Evolutionary conservation across 306 rosid species (phyloP), one percentile per base, ranked within the genome.

Genomic region (Betula pendula): DNA sequence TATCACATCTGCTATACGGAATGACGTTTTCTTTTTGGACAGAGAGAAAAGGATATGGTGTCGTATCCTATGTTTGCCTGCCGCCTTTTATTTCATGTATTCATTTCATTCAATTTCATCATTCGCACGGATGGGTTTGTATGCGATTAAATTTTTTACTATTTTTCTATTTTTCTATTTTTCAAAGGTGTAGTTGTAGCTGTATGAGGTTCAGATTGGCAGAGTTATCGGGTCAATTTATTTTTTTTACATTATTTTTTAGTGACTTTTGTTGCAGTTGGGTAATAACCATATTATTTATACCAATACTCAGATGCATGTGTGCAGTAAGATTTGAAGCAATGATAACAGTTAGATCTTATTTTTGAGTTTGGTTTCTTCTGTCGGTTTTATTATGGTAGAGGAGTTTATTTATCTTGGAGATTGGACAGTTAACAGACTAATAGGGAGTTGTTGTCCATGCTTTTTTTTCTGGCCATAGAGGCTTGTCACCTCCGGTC

Each of bases 101-200:
- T 70, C n/a, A 75, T 87, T 75, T 81, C 71, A 59, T 73, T 72
- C n/a, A n/a, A n/a, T 68, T 82, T n/a, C n/a, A n/a, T n/a, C n/a
- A n/a, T n/a, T n/a, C 48, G 90, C 95, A 90, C 89, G 96, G 96
- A 81, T 81, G 96, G 81, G 87, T 77, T 86, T n/a, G n/a, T 75
- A 77, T 75, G 75, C 76, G 77, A 74, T 51, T 70, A 66, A 77
- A 71, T n/a, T n/a, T n/a, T n/a, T n/a, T n/a, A 85, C 78, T 77
- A 81, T 59, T 74, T 81, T 75, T 75, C 67, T 68, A 80, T 40
- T 40, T 40, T 40, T n/a, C n/a, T n/a, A n/a, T 67, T 3, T 72
- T 74, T 79, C 76, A 48, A 77, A 78, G 85, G 24, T 43, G 81
- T 76, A 10, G 62, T 24, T 27, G n/a, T n/a, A n/a, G n/a, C 60